Evolutionary conservation across 1,284 basidiomycete genomes (phyloP).

Genomic region (Cryptococcus sp.): DNA sequence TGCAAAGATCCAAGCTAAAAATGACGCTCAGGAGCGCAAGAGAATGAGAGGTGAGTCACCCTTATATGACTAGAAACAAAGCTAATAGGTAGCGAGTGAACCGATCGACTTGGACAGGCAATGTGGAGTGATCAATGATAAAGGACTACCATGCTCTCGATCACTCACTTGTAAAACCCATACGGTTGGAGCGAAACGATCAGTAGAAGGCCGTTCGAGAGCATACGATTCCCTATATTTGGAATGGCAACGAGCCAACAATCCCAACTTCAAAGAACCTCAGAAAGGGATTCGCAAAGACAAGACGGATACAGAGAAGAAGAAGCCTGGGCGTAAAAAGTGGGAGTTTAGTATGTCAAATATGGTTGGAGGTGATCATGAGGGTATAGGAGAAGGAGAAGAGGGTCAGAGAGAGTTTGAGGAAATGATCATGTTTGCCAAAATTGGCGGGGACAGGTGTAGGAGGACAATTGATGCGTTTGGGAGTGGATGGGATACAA

Average conservation of each 20-base stretch:
- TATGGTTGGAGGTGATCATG: slow-evolving; percentile 17
- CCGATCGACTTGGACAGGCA: slow-evolving; percentile 88
- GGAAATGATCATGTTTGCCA: slow-evolving; percentile 55
- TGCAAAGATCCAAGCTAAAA: slow-evolving; percentile 54
- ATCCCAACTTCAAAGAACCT: slow-evolving; percentile 91
- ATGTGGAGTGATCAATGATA: slow-evolving; percentile 98
- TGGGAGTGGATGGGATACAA: neutral
- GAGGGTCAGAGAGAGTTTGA: slow-evolving; percentile 71
- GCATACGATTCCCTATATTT: slow-evolving; percentile 81
- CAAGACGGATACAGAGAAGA: slow-evolving; percentile 17
- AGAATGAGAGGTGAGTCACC: slow-evolving; percentile 58
- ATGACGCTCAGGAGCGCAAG: slow-evolving; percentile 58
- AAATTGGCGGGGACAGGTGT: slow-evolving; percentile 54
- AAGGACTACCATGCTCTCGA: slow-evolving; percentile 87
- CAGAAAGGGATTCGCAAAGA: slow-evolving; percentile 61
- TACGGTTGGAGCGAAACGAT: slow-evolving; percentile 92
- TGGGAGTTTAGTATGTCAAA: slow-evolving; percentile 2
- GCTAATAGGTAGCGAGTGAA: slow-evolving; percentile 42
- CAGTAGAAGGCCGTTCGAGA: slow-evolving; percentile 80
- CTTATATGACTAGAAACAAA: neutral
- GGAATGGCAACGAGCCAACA: slow-evolving; percentile 89
- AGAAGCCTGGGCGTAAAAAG: slow-evolving; percentile 54
- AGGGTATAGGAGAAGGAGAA: slow-evolving; percentile 65
- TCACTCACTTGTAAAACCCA: slow-evolving; percentile 98
- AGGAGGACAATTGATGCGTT: neutral